A percentile compares a stretch with the other conserved stretches of the same genome.
phyloP scores from a whole-genome alignment of 495 filamentous ascomycete genomes.

The Podospora australis region DNA sequence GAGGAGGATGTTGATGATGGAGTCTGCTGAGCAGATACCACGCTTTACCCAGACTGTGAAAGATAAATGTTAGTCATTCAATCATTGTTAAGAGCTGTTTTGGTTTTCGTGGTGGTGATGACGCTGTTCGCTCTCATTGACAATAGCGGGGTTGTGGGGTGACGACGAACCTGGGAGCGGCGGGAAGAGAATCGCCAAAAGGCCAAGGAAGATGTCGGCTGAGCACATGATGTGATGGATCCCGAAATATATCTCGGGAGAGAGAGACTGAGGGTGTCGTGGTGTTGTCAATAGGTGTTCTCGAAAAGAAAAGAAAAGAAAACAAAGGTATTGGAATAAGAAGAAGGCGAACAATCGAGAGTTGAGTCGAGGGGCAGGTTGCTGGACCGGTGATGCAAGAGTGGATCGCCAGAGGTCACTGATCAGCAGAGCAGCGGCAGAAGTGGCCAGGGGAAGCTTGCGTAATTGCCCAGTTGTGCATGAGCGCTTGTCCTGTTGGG shows the following conservation, averaged over 20 bases:
- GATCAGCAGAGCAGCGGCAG: slow-evolving; percentile 4
- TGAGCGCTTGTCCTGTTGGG: slow-evolving; percentile 1
- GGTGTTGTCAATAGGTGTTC: neutral
- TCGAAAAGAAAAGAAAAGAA: neutral
- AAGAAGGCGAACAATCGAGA: too few species aligned
- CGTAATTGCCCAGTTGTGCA: slow-evolving; percentile 23
- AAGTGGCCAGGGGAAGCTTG: slow-evolving; percentile 14
- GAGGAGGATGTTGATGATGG: slow-evolving; percentile 90
- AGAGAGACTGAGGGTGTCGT: neutral
- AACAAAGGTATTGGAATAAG: neutral
- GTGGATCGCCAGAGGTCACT: slow-evolving; percentile 5
- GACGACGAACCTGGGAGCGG: slow-evolving; percentile 72
- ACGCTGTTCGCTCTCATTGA: slow-evolving; percentile 4
- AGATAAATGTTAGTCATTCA: slow-evolving; percentile 3
- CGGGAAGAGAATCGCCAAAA: slow-evolving; percentile 89
- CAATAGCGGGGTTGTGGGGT: slow-evolving; percentile 8
- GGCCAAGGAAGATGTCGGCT: slow-evolving; percentile 76
- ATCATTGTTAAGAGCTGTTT: neutral
- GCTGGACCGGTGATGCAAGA: slow-evolving; percentile 14
- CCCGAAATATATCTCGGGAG: neutral
- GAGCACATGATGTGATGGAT: slow-evolving; percentile 46
- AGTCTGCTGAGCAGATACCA: slow-evolving; percentile 90
- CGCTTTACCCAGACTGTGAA: slow-evolving; percentile 84
- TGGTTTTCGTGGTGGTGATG: slow-evolving; percentile 14
- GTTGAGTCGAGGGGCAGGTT: neutral